Conservation (phyloP, 306 rosid genomes). For the Cucurbita pepo region DNA sequence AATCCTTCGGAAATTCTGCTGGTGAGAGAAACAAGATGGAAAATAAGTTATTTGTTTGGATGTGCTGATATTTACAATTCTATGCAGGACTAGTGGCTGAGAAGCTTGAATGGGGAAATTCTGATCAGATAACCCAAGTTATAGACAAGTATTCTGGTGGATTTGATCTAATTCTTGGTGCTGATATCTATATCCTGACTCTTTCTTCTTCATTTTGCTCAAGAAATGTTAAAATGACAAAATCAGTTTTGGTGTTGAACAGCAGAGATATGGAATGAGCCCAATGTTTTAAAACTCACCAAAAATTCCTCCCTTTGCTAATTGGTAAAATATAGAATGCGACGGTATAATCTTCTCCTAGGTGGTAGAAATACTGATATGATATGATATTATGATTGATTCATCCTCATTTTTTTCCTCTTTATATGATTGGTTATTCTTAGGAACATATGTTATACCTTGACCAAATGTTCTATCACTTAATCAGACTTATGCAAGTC, state of each 20-base stretch:
- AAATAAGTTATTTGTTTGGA: neutral
- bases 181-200: slow-evolving; percentile 77
- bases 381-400: neutral
- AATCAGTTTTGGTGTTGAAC: neutral
- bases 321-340: neutral
- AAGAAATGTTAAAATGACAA: neutral
- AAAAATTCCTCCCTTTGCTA: neutral
- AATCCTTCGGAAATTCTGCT: slow-evolving; percentile 20
- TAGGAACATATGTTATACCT: no score
- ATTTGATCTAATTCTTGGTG: slow-evolving; percentile 78
- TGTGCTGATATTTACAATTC: neutral
- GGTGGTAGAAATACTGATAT: neutral
- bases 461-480: no score
- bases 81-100: slow-evolving; percentile 53
- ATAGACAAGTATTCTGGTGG: slow-evolving; percentile 48
- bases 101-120: slow-evolving; percentile 86
- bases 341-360: neutral
- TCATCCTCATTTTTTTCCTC: no score
- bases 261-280: neutral
- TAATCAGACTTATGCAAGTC: no score
- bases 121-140: slow-evolving; percentile 44
- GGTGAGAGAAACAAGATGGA: slow-evolving; percentile 34
- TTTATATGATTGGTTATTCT: no score
- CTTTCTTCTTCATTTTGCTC: slow-evolving; percentile 5
- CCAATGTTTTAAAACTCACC: neutral